Evolutionary conservation across 2,329 filamentous ascomycete species (phyloP).

Genomic region (Pseudocercospora vitis): DNA sequence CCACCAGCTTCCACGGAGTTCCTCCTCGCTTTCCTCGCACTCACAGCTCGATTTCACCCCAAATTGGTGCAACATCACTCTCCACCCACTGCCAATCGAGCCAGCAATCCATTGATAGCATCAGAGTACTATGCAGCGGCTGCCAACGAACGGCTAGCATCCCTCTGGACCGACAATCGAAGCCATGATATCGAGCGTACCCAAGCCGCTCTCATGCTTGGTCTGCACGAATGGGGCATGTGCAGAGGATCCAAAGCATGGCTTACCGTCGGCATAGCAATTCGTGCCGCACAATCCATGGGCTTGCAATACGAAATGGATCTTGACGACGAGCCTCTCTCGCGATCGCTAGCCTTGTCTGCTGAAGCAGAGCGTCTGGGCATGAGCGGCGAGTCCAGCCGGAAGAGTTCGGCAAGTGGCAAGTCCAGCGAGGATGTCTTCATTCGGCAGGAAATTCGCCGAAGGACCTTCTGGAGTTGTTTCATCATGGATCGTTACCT

Average conservation of each 20-base stretch:
- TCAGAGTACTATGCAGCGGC: conserved; percentile 66
- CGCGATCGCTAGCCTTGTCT: conserved; percentile 41
- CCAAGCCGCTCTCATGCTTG: conserved; percentile 69
- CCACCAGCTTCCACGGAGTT: conserved; percentile 58
- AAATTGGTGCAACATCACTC: conserved; percentile 57
- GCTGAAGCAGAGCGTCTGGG: conserved; percentile 44
- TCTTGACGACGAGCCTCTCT: conserved; percentile 39
- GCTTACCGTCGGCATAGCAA: conserved; percentile 61
- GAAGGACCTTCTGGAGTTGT: conserved; percentile 73
- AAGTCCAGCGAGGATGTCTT: conserved; percentile 43
- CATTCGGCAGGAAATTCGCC: conserved; percentile 62
- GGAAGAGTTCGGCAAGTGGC: conserved; percentile 29
- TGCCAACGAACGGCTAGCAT: conserved; percentile 54
- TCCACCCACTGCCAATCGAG: conserved; percentile 49
- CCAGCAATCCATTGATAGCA: conserved; percentile 56
- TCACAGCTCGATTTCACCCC: conserved; percentile 68
- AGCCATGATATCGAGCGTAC: conserved; percentile 62
- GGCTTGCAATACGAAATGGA: conserved; percentile 60
- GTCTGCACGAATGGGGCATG: conserved; percentile 70
- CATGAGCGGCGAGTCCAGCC: conserved; percentile 12
- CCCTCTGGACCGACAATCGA: conserved; percentile 48
- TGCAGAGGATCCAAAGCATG: conserved; percentile 62
- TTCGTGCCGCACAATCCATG: conserved; percentile 63
- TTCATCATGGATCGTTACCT: conserved; percentile 71
- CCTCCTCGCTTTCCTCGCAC: conserved; percentile 65